Evolutionary conservation across 805 yeast species (phyloP), one percentile per base, ranked within the genome.

Genomic region (Starmera quercuum): DNA sequence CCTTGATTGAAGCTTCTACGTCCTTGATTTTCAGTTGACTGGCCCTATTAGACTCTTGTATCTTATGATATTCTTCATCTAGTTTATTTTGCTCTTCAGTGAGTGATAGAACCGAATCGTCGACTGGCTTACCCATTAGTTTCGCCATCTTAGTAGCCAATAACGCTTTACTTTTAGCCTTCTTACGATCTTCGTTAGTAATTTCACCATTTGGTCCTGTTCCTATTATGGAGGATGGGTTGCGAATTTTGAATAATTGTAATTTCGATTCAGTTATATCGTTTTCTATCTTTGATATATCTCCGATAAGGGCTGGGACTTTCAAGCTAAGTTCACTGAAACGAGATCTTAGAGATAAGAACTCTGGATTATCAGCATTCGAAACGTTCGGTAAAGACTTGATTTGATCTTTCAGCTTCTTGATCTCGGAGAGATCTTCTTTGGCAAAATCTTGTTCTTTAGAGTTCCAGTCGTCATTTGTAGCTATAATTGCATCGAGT

Each of bases 131-230:
- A 2, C 96, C 96, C 0, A 97, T 88, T 46, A 90, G 67, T 11
- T 90, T 85, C 16, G 95, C 94, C 95, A 90, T 87, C 41, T 95
- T 73, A 23, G 86, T 81, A 41, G 78, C 78, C 45, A 92, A 65
- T 37, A 78, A 59, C 26, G 88, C 88, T 51, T 83, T 80, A 28
- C 85, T 77, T 45, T 74, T 78, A 29, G 88, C 88, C 47, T 83
- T 82, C 36, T 82, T 72, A 38, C 83, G 71, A 52, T 88, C 97
- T 7, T 73, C 59, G 17, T 84, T 95, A 3, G 96, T 87, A 8
- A 86, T 71, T 42, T 76, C 75, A 9, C 97, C 97, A 49, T 81
- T 75, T 25, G 86, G 81, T 2, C 97, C 97, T 7, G 90, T 75
- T 2, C 96, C 97, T 16, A 68, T 63, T 55, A 85, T 66, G 4